phyloP scores from a whole-genome alignment of 768 basidiomycete species.

The Suillus decipiens region DNA sequence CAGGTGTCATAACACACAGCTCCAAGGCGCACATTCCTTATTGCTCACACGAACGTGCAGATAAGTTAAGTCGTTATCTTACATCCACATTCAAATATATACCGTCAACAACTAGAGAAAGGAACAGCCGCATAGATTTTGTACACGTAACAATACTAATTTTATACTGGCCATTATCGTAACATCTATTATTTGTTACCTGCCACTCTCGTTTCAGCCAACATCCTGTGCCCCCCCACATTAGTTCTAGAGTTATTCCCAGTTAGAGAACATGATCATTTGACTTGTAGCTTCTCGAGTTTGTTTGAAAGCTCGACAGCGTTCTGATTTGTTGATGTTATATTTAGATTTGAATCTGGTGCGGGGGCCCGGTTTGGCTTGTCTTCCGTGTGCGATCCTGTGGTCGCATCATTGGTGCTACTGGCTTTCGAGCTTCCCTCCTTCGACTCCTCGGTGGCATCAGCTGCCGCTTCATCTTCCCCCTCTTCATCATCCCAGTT shows the following conservation, averaged over 20 bases:
- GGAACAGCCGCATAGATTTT: constrained; percentile 9
- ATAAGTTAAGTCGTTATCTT: not conserved
- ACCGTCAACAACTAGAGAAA: constrained; percentile 15
- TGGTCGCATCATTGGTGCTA: constrained; percentile 14
- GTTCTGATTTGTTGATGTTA: constrained; percentile 9
- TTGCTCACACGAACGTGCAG: not conserved
- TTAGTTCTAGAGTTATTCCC: constrained; percentile 7
- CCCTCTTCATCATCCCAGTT: constrained; percentile 77
- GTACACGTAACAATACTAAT: constrained; percentile 13
- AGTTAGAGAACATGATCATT: constrained; percentile 31
- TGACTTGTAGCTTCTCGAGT: constrained; percentile 60
- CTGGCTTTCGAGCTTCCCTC: constrained; percentile 25
- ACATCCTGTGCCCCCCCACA: not conserved
- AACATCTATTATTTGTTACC: constrained; percentile 7
- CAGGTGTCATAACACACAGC: constrained; percentile 19
- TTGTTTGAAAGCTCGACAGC: constrained; percentile 44
- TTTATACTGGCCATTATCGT: constrained; percentile 10
- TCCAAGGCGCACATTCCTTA: not conserved
- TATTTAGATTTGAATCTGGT: constrained; percentile 16
- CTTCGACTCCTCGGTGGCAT: constrained; percentile 26
- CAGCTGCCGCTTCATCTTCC: constrained; percentile 26
- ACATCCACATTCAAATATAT: constrained; percentile 16
- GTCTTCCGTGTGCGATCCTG: constrained; percentile 28
- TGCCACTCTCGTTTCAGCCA: not conserved
- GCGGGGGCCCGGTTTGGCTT: constrained; percentile 24